Conservation (phyloP, 2,329 filamentous ascomycete species). For the Davidsoniella australis region DNA sequence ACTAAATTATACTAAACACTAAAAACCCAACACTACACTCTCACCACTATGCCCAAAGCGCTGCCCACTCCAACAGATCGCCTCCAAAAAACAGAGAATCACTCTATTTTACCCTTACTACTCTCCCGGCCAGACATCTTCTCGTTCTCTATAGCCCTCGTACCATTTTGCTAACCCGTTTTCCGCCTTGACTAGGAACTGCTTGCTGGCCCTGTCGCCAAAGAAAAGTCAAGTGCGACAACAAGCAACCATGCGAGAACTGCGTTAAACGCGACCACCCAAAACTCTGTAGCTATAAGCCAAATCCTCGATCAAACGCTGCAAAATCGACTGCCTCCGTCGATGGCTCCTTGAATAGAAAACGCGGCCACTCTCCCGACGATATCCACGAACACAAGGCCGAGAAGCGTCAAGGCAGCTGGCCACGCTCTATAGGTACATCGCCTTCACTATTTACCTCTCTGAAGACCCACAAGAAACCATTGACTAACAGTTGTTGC, state of each 20-base stretch:
- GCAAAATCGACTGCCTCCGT: conserved; percentile 11
- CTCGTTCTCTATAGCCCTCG: not conserved
- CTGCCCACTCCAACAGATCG: too few relatives aligned
- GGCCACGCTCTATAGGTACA: conserved; percentile 26
- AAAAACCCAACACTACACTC: too few relatives aligned
- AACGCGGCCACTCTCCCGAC: conserved; percentile 28
- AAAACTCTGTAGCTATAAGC: conserved; percentile 49
- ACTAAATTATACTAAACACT: not conserved
- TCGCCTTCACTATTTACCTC: not conserved
- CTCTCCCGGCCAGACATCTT: not conserved
- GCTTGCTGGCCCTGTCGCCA: conserved; percentile 52
- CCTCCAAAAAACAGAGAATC: too few relatives aligned
- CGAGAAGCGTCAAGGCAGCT: conserved; percentile 24
- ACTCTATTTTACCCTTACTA: not conserved
- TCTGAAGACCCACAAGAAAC: not conserved
- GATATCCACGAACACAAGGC: conserved; percentile 18
- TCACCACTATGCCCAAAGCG: too few relatives aligned
- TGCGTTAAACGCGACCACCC: conserved; percentile 50
- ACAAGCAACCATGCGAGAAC: conserved; percentile 51
- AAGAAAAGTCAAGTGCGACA: conserved; percentile 53
- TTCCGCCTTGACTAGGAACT: conserved; percentile 27
- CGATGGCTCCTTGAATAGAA: conserved; percentile 16
- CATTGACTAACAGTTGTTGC: conserved; percentile 3
- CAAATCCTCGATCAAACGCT: conserved; percentile 27
- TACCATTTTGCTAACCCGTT: not conserved